Percentiles rank a stretch among this genome's conserved stretches.
Conservation (phyloP, 208 protist species). For the Leishmania guyanensis region DNA sequence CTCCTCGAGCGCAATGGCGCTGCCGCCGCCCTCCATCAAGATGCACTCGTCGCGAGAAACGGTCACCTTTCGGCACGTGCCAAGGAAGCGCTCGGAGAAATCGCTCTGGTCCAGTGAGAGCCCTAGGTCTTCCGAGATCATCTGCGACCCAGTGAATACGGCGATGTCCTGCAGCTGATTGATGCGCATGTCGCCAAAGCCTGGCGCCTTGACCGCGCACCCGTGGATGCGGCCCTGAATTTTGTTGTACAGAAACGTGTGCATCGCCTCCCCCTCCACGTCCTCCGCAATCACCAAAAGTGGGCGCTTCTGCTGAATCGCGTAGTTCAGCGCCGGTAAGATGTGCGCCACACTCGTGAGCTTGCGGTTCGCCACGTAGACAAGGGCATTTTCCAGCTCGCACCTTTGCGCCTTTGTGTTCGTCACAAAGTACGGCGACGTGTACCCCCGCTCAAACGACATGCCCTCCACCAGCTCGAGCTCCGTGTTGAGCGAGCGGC, state of each 20-base stretch:
- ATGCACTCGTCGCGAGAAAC: constrained; percentile 98
- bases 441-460: constrained; percentile 98
- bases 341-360: constrained; percentile 79
- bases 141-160: constrained; percentile 97
- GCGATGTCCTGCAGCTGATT: constrained; percentile 99
- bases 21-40: constrained; percentile 97
- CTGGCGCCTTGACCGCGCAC: constrained; percentile 97
- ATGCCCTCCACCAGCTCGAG: constrained; percentile 99
- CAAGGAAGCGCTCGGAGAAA: constrained; percentile 87
- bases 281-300: constrained; percentile 92
- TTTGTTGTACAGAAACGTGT: constrained; percentile 96
- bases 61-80: constrained; percentile 87
- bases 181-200: constrained; percentile 99
- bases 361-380: constrained; percentile 94
- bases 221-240: constrained; percentile 84
- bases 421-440: constrained; percentile 99
- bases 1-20: constrained; percentile 95
- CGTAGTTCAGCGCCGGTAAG: constrained; percentile 85
- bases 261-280: constrained; percentile 91
- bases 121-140: constrained; percentile 95
- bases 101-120: constrained; percentile 92
- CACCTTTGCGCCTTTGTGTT: constrained; percentile 97
- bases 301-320: constrained; percentile 82
- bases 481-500: constrained; percentile 98
- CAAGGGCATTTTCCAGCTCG: constrained; percentile 96